Evolutionary conservation across 2,329 filamentous ascomycete species (phyloP).

Genomic region (Diaporthe vexans): DNA sequence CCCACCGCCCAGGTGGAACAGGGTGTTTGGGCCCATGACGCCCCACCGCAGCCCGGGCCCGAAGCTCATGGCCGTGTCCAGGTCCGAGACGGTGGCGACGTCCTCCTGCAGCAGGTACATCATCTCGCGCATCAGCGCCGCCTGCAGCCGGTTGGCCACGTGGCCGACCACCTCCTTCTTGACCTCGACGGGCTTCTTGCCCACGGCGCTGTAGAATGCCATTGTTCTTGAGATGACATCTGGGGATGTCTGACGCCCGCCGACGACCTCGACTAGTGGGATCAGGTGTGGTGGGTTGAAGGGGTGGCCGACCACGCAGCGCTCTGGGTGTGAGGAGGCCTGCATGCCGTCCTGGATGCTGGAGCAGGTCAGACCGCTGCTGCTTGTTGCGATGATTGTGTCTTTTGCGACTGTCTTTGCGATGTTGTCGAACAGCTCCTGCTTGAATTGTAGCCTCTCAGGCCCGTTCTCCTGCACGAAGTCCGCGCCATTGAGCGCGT

Average conservation of each 20-base stretch:
- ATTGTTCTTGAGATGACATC: constrained; percentile 48
- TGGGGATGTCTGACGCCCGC: constrained; percentile 49
- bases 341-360: constrained; percentile 47
- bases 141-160: constrained; percentile 61
- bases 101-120: constrained; percentile 43
- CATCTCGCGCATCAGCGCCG: constrained; percentile 53
- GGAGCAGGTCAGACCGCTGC: constrained; percentile 54
- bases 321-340: constrained; percentile 45
- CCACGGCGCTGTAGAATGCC: constrained; percentile 55
- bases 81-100: constrained; percentile 40
- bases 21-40: constrained; percentile 43
- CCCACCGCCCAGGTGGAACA: constrained; percentile 44
- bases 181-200: constrained; percentile 57
- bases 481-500: constrained; percentile 46
- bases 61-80: constrained; percentile 43
- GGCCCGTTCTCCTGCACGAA: constrained; percentile 58
- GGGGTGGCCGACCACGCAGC: constrained; percentile 60
- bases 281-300: constrained; percentile 65
- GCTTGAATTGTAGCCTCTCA: constrained; percentile 56
- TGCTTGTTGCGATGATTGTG: constrained; percentile 56
- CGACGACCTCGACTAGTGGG: constrained; percentile 61
- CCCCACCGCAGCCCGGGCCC: constrained; percentile 44
- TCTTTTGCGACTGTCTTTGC: constrained; percentile 48
- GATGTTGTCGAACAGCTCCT: constrained; percentile 52
- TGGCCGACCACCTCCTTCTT: constrained; percentile 58